Base-by-base conservation (phyloP, 148 eudicot genomes). In the Gaultheria prostrata region DNA sequence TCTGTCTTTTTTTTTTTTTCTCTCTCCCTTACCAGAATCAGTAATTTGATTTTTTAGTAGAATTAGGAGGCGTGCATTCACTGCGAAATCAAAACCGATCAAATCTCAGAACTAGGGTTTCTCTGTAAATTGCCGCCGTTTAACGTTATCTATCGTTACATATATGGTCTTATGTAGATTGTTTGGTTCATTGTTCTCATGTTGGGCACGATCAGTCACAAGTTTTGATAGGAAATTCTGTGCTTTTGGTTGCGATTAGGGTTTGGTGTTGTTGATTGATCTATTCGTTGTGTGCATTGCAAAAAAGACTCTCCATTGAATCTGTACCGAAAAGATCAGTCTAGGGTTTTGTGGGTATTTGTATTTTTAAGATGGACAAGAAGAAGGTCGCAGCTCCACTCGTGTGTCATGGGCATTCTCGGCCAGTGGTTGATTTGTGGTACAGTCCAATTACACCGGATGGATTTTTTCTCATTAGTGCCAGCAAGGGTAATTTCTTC, bases 331-430 rank as follows among this genome's bases (percentile, higher is more conserved):
- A 45, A 5, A 20, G 46, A 14, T 56, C 69, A 15, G 21, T 35
- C 17, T 56, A 71, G 77, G 43, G 79, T 54, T 78, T 78, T 63
- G 4, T 70, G 83, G 45, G 48, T 78, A 35, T 54, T 76, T 83
- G 26, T 50, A 54, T 74, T 69, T 83, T 69, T 77, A 49, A 50
- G 35, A 84, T 93, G 94, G 95, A 95, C 59, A 93, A 93, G 92
- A 92, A 92, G 89, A 92, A 83, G 82, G 92, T 87, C 14, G 87
- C 90, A 21, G 92, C 94, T 43, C 94, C 97, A 26, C 89, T 94
- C 7, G 98, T 94, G 1, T 94, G 98, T 85, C 98, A 94, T 82
- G 98, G 98, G 46, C 98, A 94, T 87, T 94, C 98, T 67, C 90
- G 98, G 11, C 98, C 96, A 0, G 98, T 94, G 49, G 98, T 94